Percentiles rank a stretch among this genome's conserved stretches.
These are phyloP conservation scores for Beverwykella pulmonaria DNA, from an alignment of 495 filamentous ascomycete genomes.

Conservation along the genomic window DNA sequence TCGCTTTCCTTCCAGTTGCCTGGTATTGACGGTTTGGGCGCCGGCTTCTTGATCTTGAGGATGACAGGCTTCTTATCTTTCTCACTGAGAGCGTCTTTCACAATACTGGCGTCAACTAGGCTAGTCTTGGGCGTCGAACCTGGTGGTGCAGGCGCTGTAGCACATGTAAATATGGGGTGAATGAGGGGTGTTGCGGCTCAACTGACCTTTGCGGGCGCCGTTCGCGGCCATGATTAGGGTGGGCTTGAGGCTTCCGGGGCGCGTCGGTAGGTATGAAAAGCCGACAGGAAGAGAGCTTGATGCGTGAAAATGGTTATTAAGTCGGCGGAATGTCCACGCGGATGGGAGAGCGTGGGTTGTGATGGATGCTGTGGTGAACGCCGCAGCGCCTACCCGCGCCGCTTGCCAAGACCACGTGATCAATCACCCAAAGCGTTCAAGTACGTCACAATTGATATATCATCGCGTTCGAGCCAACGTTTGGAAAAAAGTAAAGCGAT, in stretches of 20 bases:
- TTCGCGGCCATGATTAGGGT: constrained; percentile 25
- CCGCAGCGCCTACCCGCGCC: background rate
- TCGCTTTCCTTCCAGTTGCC: constrained; percentile 44
- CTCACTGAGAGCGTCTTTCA: constrained; percentile 21
- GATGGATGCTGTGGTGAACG: constrained; percentile 6
- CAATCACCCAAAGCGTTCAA: too few species aligned
- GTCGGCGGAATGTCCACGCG: background rate
- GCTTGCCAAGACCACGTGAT: too few species aligned
- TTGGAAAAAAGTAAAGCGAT: too few species aligned
- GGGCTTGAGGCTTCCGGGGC: constrained; percentile 4
- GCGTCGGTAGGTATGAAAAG: constrained; percentile 13
- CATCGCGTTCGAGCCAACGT: too few species aligned
- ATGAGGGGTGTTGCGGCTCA: constrained; percentile 24
- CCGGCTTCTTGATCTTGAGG: constrained; percentile 38
- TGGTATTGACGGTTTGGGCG: constrained; percentile 34
- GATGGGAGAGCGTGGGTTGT: constrained; percentile 14
- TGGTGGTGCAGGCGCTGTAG: constrained; percentile 20
- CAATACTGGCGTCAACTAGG: constrained; percentile 17
- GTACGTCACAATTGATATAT: background rate
- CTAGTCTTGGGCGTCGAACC: constrained; percentile 16
- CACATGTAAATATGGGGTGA: constrained; percentile 1
- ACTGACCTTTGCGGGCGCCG: constrained; percentile 31
- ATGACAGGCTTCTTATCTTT: constrained; percentile 36
- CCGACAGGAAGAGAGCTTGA: background rate
- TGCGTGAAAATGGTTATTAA: background rate